These are phyloP conservation scores for Haplographium delicatum DNA, from an alignment of 495 filamentous ascomycete species.

Conservation along the genomic window DNA sequence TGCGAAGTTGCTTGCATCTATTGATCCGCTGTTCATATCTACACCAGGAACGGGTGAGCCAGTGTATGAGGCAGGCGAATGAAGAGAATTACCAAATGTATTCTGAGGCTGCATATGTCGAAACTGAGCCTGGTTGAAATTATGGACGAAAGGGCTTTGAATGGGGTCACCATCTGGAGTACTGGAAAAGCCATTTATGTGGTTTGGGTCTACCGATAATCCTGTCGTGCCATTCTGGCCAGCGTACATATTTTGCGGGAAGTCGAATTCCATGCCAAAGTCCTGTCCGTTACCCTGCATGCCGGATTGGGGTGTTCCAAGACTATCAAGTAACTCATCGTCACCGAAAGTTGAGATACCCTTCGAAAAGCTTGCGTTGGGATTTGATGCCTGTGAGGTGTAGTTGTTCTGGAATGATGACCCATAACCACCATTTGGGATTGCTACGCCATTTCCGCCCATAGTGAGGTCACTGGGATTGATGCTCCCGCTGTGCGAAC, in stretches of 20 bases:
- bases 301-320: slow-evolving; percentile 36
- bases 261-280: slow-evolving; percentile 42
- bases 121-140: slow-evolving; percentile 69
- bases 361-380: slow-evolving; percentile 30
- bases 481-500: slow-evolving; percentile 58
- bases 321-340: slow-evolving; percentile 59
- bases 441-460: slow-evolving; percentile 34
- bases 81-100: slow-evolving; percentile 44
- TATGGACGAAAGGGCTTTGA: slow-evolving; percentile 77
- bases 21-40: slow-evolving; percentile 34
- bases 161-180: slow-evolving; percentile 86
- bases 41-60: slow-evolving; percentile 47
- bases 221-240: slow-evolving; percentile 34
- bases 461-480: slow-evolving; percentile 85
- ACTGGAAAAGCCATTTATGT: slow-evolving; percentile 60
- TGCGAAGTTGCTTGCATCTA: slow-evolving; percentile 43
- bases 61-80: slow-evolving; percentile 46
- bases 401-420: slow-evolving; percentile 24
- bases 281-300: slow-evolving; percentile 47
- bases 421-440: slow-evolving; percentile 20
- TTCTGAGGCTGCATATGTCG: slow-evolving; percentile 54
- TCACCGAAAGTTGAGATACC: slow-evolving; percentile 53
- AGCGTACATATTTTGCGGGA: slow-evolving; percentile 42
- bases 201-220: slow-evolving; percentile 38
- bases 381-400: slow-evolving; percentile 18